Base-by-base conservation (phyloP, 768 basidiomycete species). In the Tricholoma sp. region DNA sequence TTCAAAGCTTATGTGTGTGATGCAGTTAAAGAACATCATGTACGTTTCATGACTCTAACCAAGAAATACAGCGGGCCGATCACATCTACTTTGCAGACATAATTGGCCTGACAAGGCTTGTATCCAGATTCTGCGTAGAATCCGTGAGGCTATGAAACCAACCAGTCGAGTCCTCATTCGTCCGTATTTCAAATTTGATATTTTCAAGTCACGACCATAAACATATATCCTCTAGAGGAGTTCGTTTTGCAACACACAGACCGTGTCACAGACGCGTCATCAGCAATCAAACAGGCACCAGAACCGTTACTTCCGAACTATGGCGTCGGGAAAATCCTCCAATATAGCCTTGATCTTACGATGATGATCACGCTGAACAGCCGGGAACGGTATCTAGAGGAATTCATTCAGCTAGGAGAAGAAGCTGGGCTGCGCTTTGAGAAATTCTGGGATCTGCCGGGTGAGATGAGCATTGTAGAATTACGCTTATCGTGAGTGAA, bases 291-390 rank as follows among this genome's bases (percentile, higher is more conserved):
- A 44, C 59, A 67, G 58, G 78, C 76, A 0, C 79, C 78, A 0
- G 72, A 74, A 52, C 80, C 78, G 0, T 64, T 82, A 50, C 68
- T 81, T 2, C 71, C 80, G 5, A 80, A 80, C 61, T 80, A 74
- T 52, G 79, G 78, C 15, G 68, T 72, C 6, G 79, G 76, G 1
- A 68, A 66, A 41, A 63, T 74, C 34, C 64, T 73, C 5, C 66
- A 67, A 29, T 80, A 80, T 57, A 65, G 75, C 32, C 73, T 74
- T 49, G 80, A 82, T 54, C 48, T 81, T 41, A 73, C 71, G 52
- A 79, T 81, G 79, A 74, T 78, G 72, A 44, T 64, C 15, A 24
- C 70, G 11, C 62, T 75, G 12, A 79, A 81, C 49, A 63, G 70
- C 6, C 70, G 74, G 59, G 79, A 80, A 55, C 73, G 80, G 5